phyloP scores from a whole-genome alignment of 768 basidiomycete genomes.

The Hemileccinum rubropunctum region DNA sequence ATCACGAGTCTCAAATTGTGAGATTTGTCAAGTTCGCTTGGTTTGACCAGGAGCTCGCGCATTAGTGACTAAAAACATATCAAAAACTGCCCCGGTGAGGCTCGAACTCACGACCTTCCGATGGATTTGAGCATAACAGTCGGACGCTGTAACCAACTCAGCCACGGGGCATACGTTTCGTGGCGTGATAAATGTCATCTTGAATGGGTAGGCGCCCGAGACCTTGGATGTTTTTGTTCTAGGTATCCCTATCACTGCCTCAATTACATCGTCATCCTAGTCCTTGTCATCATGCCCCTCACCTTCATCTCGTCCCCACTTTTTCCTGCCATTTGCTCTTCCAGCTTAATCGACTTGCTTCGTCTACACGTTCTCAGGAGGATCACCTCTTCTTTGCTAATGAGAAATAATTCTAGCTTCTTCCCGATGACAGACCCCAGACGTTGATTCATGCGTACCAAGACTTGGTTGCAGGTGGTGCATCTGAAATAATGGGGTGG shows the following conservation, averaged over 20 bases:
- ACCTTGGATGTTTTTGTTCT: constrained; percentile 53
- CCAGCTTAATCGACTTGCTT: constrained; percentile 78
- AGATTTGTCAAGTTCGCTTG: too few relatives aligned
- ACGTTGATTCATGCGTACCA: too few relatives aligned
- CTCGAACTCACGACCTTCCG: constrained; percentile 55
- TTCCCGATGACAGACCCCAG: constrained; percentile 70
- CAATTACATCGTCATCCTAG: constrained; percentile 88
- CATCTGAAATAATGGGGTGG: neutral
- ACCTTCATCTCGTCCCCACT: constrained; percentile 46
- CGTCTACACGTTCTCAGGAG: constrained; percentile 86
- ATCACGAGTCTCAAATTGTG: too few relatives aligned
- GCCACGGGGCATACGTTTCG: constrained; percentile 56
- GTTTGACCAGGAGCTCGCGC: too few relatives aligned
- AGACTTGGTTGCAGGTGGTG: neutral
- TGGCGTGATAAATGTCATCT: too few relatives aligned
- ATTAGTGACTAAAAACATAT: too few relatives aligned
- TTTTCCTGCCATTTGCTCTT: constrained; percentile 60
- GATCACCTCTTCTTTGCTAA: constrained; percentile 85
- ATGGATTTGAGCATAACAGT: constrained; percentile 51
- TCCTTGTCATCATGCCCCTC: constrained; percentile 73
- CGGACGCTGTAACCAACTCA: constrained; percentile 79
- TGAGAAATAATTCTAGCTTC: constrained; percentile 86
- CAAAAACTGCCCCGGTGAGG: constrained; percentile 46
- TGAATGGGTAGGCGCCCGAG: too few relatives aligned
- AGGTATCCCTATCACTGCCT: constrained; percentile 92